phyloP scores from a whole-genome alignment of 257 asterid species.

The Solanum arcanum region DNA sequence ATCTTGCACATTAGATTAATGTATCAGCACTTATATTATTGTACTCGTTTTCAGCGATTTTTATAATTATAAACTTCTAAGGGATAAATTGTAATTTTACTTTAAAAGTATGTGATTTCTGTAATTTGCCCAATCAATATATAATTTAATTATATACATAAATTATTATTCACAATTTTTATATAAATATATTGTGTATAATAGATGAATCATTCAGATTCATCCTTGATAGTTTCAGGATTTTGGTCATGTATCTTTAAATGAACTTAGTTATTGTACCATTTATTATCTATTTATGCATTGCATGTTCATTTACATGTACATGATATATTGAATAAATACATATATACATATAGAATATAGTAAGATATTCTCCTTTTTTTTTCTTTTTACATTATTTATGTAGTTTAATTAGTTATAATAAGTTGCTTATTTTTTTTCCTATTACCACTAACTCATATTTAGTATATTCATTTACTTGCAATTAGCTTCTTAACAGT shows the following conservation, averaged over 20 bases:
- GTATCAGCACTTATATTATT: too few species aligned
- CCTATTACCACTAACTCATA: background rate
- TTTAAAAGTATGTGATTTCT: too few species aligned
- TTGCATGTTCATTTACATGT: background rate
- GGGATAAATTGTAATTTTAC: too few species aligned
- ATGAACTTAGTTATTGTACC: background rate
- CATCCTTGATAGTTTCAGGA: background rate
- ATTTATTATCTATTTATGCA: background rate
- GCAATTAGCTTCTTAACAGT: background rate
- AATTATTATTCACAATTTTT: background rate
- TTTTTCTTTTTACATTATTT: background rate
- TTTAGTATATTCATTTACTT: background rate
- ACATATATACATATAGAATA: background rate
- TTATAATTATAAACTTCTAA: too few species aligned
- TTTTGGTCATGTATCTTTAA: background rate
- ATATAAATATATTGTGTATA: background rate
- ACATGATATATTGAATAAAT: background rate
- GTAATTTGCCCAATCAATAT: too few species aligned
- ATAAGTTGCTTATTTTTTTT: background rate
- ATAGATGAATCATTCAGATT: background rate
- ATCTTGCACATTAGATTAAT: too few species aligned
- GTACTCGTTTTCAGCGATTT: rapidly evolving
- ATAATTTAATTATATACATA: background rate
- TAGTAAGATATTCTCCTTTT: background rate
- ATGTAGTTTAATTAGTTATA: background rate